A percentile compares a stretch with the other conserved stretches of the same genome.
These are phyloP conservation scores for Fusarium veterinarium DNA, from an alignment of 2,329 filamentous ascomycete genomes.

Conservation along the genomic window DNA sequence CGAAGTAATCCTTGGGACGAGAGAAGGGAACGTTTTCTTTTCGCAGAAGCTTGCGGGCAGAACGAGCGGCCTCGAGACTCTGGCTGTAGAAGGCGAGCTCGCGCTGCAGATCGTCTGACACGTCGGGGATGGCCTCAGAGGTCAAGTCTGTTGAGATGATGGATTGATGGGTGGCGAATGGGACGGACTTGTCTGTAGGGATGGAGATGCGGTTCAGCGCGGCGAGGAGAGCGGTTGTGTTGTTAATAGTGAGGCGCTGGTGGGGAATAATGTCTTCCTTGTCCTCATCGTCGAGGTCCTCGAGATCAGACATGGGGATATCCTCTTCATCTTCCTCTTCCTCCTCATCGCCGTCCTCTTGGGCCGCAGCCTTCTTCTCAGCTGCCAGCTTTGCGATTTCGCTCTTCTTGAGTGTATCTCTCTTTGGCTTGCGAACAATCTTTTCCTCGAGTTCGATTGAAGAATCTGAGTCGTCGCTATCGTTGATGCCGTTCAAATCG, in stretches of 20 bases:
- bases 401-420: conserved; percentile 56
- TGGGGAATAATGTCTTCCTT: conserved; percentile 89
- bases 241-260: conserved; percentile 97
- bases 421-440: conserved; percentile 64
- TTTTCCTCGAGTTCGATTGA: conserved; percentile 83
- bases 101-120: conserved; percentile 90
- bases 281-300: conserved; percentile 81
- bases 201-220: conserved; percentile 82
- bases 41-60: conserved; percentile 79
- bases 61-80: conserved; percentile 80
- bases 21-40: conserved; percentile 88
- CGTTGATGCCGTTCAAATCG: conserved; percentile 68
- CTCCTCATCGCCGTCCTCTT: conserved; percentile 64
- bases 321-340: conserved; percentile 80
- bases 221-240: conserved; percentile 85
- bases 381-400: conserved; percentile 38
- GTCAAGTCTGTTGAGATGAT: conserved; percentile 76
- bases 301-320: conserved; percentile 88
- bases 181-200: conserved; percentile 72
- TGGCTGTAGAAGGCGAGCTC: conserved; percentile 95
- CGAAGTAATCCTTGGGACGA: conserved; percentile 93
- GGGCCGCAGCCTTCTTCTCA: conserved; percentile 34
- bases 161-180: conserved; percentile 87
- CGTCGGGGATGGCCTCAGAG: conserved; percentile 76
- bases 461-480: conserved; percentile 74